Evolutionary conservation across 345 rosid species (phyloP), one percentile per base, ranked within the genome.

Genomic region (Hevea brasiliensis): DNA sequence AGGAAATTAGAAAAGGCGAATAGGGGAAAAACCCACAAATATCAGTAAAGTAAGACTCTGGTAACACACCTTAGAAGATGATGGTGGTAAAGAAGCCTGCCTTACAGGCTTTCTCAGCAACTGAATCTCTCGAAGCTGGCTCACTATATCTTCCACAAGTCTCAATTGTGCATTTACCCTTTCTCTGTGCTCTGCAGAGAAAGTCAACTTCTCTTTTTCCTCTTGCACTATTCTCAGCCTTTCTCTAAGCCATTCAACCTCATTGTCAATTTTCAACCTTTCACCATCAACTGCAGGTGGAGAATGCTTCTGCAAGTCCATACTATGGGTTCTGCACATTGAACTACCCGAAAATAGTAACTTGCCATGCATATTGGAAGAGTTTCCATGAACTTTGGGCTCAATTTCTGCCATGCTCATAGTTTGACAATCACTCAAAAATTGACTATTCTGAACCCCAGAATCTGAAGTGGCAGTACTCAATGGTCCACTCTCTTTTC

Each of bases 11-110:
- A 15, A 66, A 47, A 47, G 6, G 7, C 23, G 2, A 23, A 1
- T 4, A 9, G 37, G 17, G 14, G 7, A 47, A 35, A 67, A 68
- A 14, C 35, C 54, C 21, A 24, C 1, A 23, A 13, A 32, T 35
- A 8, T 17, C 40, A 42, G 72, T 8, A 51, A 44, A 68, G 29
- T 26, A 14, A 54, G 21, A 44, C 61, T 59, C 29, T 55, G 8
- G 50, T 4, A 7, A 60, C 60, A 26, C 65, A 86, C 87, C 88
- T 81, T 76, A 12, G 85, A 75, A 70, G 82, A 77, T 65, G 81
- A 57, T 42, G 82, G 77, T 10, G 83, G 84, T 53, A 81, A 82
- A 60, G 87, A 82, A 74, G 71, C 77, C 50, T 73, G 86, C 72
- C 80, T 66, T 44, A 44, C 17, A 51, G 61, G 74, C 53, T 73